Percentiles rank a stretch among this genome's conserved stretches.
phyloP scores from a whole-genome alignment of 768 basidiomycete genomes.

The Lanmaoa pseudosensibilis region DNA sequence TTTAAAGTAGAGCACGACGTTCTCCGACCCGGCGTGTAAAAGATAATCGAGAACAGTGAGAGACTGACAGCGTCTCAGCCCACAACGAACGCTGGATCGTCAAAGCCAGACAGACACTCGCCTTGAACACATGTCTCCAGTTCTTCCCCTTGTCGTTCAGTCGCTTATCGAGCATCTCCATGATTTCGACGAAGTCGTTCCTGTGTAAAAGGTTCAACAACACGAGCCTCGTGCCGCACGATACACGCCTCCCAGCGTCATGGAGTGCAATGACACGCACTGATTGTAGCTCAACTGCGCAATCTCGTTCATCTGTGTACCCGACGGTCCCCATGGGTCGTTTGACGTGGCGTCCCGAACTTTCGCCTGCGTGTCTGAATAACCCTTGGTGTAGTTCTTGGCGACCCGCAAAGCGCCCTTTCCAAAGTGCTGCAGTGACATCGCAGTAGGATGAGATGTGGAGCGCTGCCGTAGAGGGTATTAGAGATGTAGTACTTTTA shows the following conservation, averaged over 20 bases:
- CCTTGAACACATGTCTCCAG: constrained; percentile 99
- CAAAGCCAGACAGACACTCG: constrained; percentile 29
- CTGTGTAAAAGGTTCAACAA: constrained; percentile 34
- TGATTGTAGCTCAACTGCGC: constrained; percentile 97
- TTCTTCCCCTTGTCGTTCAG: constrained; percentile 99
- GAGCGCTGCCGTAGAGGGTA: constrained; percentile 6
- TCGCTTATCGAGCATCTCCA: constrained; percentile 99
- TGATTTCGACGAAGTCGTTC: constrained; percentile 97
- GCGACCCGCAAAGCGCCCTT: constrained; percentile 84
- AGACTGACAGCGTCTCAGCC: constrained; percentile 47
- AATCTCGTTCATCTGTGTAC: constrained; percentile 98
- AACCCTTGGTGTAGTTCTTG: constrained; percentile 95
- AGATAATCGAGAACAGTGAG: constrained; percentile 94
- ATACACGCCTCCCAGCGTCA: background rate
- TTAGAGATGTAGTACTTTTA: constrained; percentile 11
- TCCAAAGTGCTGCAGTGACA: constrained; percentile 76
- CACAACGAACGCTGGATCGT: background rate
- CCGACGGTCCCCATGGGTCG: constrained; percentile 97
- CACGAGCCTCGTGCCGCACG: background rate
- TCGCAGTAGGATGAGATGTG: constrained; percentile 14
- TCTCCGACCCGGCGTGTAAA: constrained; percentile 95
- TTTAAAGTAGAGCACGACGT: constrained; percentile 97
- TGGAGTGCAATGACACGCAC: constrained; percentile 44
- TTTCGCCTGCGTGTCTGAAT: constrained; percentile 93
- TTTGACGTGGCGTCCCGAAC: constrained; percentile 96